Evolutionary conservation across 2,329 filamentous ascomycete genomes (phyloP), one percentile per base, ranked within the genome.

Genomic region (Talaromyces sp.): DNA sequence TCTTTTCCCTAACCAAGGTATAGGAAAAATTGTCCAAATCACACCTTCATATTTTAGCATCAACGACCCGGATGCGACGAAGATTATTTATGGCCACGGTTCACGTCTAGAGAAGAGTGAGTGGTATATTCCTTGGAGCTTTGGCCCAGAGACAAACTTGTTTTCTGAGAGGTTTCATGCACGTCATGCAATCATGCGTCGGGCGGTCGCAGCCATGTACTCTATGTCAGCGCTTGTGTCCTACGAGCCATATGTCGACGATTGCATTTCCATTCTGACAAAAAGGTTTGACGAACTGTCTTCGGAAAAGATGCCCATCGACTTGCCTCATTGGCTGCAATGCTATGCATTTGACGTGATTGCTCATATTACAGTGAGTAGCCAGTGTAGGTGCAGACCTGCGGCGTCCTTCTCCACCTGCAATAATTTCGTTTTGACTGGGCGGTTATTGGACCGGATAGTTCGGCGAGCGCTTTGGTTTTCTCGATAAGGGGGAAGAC

Each of bases 221-320:
- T 61, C 61, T 0, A 66, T 66, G 60, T 56, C 64, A 12, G 51
- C 59, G 9, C 28, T 66, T 27, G 57, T 65, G 2, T 33, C 59
- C 0, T 65, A 64, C n/a, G 66, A 68, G 55, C 51, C 58, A 8
- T 65, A 57, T 16, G 61, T 68, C 1, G 63, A 66, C 34, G 36
- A 52, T 16, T 67, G 65, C 27, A 62, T 61, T 12, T 44, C 18
- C 3, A 54, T 65, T 8, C 55, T 66, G 27, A 33, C 44, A 3
- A 12, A 54, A 9, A 34, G 59, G 3, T 44, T 67, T 2, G 33
- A 7, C 4, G 63, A 66, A 16, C 54, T 61, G 9, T 51, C 14
- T 16, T 16, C 14, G 40, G 14, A 16, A 44, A 10, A 44, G 1
- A 5, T 23, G 2, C 5, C 28, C 0, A 12, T 57, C 8, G 31